Evolutionary conservation across 148 eudicot genomes (phyloP), one percentile per base, ranked within the genome.

Genomic region (Rheum nobile): DNA sequence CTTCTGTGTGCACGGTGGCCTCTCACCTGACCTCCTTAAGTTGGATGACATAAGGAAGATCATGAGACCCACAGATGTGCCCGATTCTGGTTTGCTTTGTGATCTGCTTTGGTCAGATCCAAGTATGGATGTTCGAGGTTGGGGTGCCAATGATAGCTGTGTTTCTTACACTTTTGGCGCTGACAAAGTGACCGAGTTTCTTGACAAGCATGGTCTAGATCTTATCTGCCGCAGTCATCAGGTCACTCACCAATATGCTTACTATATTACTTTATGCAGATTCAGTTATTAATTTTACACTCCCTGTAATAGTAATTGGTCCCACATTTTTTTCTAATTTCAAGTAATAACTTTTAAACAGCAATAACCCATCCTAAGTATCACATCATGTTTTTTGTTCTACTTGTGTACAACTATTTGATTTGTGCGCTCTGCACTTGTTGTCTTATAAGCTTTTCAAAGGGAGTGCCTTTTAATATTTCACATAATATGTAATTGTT

Each of bases 101-200:
- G 91, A 89, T 80, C 83, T 89, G 72, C 86, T 89, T 21, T 89
- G 93, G 91, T 84, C 93, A 24, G 94, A 87, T 85, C 94, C 94
- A 16, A 81, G 86, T 77, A 84, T 85, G 61, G 91, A 89, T 55
- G 80, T 84, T 24, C 84, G 67, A 73, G 91, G 88, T 63, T 89
- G 91, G 94, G 94, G 88, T 75, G 78, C 81, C 83, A 89, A 87
- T 67, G 91, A 89, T 67, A 79, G 85, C 73, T 89, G 91, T 48
- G 91, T 87, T 76, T 89, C 91, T n/a, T 87, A 50, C 79, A 89
- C 91, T 34, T 89, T 84, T 82, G 88, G 90, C 71, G 76, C 88
- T 67, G 88, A 89, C 80, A 87, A 77, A 61, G 94, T 87, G 69
- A 85, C 89, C 0, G 86, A 89, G 57, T 87, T 89, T 75, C 76